Percentiles rank a stretch among this genome's conserved stretches.
phyloP scores from a whole-genome alignment of 73 alveolate genomes.

The Halteria grandinella region DNA sequence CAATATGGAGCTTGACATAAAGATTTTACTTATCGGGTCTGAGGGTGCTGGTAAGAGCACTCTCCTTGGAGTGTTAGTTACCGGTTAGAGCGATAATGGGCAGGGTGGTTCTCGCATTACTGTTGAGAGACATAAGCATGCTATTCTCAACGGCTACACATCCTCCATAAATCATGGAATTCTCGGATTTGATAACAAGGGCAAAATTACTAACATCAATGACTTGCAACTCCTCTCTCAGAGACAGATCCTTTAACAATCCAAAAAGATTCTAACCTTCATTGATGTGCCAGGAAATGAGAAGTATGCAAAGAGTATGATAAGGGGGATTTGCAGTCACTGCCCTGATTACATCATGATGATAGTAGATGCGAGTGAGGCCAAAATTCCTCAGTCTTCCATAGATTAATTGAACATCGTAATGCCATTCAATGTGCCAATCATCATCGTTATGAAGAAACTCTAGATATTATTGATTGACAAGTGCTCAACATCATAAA shows the following conservation, averaged over 20 bases:
- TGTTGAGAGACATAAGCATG: conserved; percentile 91
- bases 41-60: conserved; percentile 89
- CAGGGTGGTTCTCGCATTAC: conserved; percentile 88
- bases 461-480: conserved; percentile 71
- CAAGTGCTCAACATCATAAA: conserved; percentile 55
- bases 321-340: conserved; percentile 81
- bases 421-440: conserved; percentile 88
- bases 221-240: conserved; percentile 58
- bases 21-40: conserved; percentile 87
- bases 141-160: conserved; percentile 86
- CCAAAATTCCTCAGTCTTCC: conserved; percentile 73
- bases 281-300: conserved; percentile 97
- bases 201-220: conserved; percentile 87
- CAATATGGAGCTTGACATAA: conserved; percentile 82
- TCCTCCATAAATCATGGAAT: conserved; percentile 88
- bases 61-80: conserved; percentile 88
- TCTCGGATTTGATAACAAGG: conserved; percentile 94
- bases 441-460: conserved; percentile 89
- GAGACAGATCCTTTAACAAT: conserved; percentile 72
- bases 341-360: conserved; percentile 91
- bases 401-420: conserved; percentile 84
- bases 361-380: conserved; percentile 80
- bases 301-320: conserved; percentile 88
- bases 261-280: conserved; percentile 80
- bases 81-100: conserved; percentile 90